A percentile compares a stretch with the other conserved stretches of the same genome.
phyloP scores from a whole-genome alignment of 2,329 filamentous ascomycete genomes.

The Hymenoscyphus infarciens region DNA sequence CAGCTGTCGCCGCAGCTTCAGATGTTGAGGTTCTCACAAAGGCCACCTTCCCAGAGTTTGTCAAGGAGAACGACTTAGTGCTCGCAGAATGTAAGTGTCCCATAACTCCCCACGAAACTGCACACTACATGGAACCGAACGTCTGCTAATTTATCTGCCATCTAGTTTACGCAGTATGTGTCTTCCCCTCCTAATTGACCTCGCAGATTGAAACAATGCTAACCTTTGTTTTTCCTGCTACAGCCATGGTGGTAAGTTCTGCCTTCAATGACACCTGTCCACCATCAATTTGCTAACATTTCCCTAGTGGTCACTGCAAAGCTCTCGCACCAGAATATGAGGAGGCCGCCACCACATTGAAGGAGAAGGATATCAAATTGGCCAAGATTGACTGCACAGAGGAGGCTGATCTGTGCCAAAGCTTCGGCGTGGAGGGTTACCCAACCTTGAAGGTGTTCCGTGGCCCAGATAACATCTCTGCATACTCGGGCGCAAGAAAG shows the following conservation, averaged over 20 bases:
- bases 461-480: constrained; percentile 72
- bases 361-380: constrained; percentile 82
- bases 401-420: constrained; percentile 86
- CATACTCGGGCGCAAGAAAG: constrained; percentile 89
- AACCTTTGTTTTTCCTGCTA: constrained; percentile 23
- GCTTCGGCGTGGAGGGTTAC: constrained; percentile 92
- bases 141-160: constrained; percentile 20
- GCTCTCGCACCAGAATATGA: constrained; percentile 92
- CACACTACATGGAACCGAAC: neutral
- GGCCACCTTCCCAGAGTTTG: constrained; percentile 82
- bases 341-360: constrained; percentile 76
- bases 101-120: constrained; percentile 1
- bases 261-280: constrained; percentile 21
- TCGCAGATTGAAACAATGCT: constrained; percentile 22
- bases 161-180: constrained; percentile 91
- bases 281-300: constrained; percentile 28
- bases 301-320: constrained; percentile 79
- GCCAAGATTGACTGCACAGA: constrained; percentile 94
- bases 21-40: constrained; percentile 83
- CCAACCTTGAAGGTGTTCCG: constrained; percentile 99
- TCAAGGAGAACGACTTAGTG: constrained; percentile 82
- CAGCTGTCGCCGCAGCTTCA: constrained; percentile 62
- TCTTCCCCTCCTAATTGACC: constrained; percentile 35
- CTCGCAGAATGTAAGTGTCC: constrained; percentile 82
- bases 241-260: constrained; percentile 38